Evolutionary conservation across 2,329 filamentous ascomycete genomes (phyloP).

Genomic region (Apiospora marii): DNA sequence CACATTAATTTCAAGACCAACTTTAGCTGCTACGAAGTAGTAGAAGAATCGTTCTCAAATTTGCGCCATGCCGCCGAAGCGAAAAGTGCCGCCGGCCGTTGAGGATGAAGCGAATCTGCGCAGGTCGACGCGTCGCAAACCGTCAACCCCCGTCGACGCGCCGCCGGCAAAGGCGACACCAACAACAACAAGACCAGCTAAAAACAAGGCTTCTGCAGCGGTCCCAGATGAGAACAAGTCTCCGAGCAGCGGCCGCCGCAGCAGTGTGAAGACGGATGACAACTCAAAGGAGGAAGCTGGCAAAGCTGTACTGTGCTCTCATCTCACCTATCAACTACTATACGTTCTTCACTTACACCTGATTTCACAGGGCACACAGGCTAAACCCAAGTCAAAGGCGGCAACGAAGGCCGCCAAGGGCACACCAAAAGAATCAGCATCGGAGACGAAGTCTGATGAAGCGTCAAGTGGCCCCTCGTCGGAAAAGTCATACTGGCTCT

Average conservation of each 20-base stretch:
- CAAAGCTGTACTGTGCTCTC: background rate
- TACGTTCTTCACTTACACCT: background rate
- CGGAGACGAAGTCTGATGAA: background rate
- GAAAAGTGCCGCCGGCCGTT: constrained; percentile 33
- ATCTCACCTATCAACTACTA: background rate
- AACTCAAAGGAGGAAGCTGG: background rate
- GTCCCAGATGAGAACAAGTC: background rate
- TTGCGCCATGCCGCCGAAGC: constrained; percentile 32
- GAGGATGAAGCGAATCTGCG: constrained; percentile 28
- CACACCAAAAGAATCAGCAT: background rate
- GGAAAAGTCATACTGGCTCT: constrained; percentile 70
- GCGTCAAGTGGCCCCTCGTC: background rate
- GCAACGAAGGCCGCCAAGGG: background rate
- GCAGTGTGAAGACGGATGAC: background rate
- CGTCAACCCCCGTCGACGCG: constrained; percentile 25
- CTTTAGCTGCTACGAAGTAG: too few relatives aligned
- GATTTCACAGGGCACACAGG: background rate
- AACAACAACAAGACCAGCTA: constrained; percentile 18
- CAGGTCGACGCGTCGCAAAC: constrained; percentile 36
- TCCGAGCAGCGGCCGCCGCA: background rate
- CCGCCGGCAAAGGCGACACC: constrained; percentile 16
- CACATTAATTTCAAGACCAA: background rate
- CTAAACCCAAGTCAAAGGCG: background rate
- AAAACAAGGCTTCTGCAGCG: background rate
- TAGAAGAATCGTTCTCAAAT: background rate